These are phyloP conservation scores for Hypocrella siamensis DNA, from an alignment of 2,329 filamentous ascomycete genomes.

Conservation along the genomic window DNA sequence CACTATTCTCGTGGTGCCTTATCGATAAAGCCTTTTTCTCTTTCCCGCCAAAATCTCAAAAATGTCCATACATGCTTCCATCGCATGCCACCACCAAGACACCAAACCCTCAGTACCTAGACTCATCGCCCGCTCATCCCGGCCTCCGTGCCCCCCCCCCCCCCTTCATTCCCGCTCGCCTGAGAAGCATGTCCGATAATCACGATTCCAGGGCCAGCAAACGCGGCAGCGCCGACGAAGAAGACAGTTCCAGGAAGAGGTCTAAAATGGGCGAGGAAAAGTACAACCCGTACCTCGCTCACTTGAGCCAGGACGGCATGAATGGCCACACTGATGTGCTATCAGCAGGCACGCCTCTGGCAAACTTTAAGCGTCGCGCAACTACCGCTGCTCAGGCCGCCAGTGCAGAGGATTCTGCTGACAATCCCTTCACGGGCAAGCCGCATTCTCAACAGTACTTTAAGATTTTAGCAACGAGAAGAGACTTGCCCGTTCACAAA, in stretches of 20 bases:
- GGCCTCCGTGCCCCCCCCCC: no score
- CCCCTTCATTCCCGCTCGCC: no score
- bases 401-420: constrained; percentile 61
- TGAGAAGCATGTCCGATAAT: constrained; percentile 20
- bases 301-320: constrained; percentile 52
- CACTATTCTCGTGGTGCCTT: constrained; percentile 9
- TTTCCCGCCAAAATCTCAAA: constrained; percentile 13
- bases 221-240: constrained; percentile 27
- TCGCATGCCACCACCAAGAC: no score
- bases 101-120: no score
- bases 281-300: constrained; percentile 79
- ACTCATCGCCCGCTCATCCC: no score
- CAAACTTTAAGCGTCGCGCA: constrained; percentile 57
- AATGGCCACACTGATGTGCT: constrained; percentile 18
- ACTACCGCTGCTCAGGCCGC: constrained; percentile 65
- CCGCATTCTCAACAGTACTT: constrained; percentile 75
- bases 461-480: constrained; percentile 67
- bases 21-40: constrained; percentile 16
- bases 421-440: constrained; percentile 72
- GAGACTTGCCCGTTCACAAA: constrained; percentile 79
- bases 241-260: constrained; percentile 27
- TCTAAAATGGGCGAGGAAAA: constrained; percentile 21
- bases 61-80: constrained; percentile 3
- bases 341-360: constrained; percentile 32
- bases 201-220: constrained; percentile 20